Conservation (phyloP, 2,329 filamentous ascomycete genomes). For the Diaporthe amygdali region DNA sequence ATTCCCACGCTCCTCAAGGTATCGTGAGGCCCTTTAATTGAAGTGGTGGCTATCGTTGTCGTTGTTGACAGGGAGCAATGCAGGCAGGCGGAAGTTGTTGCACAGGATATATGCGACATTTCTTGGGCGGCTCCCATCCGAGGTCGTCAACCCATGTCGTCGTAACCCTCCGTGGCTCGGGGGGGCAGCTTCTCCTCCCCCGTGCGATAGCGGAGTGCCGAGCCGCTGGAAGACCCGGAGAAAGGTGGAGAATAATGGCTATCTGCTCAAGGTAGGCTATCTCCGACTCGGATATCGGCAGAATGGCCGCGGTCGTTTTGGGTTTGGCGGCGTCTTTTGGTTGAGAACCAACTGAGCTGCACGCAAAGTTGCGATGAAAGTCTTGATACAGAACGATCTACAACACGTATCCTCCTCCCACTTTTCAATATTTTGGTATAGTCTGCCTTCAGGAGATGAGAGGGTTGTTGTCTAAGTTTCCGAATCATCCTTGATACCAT, state of each 20-base stretch:
- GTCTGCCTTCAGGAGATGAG: neutral
- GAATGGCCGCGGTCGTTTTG: neutral
- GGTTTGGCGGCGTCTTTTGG: neutral
- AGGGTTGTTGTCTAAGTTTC: neutral
- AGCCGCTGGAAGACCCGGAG: neutral
- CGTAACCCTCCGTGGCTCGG: neutral
- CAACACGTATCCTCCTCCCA: too few relatives aligned
- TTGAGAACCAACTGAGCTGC: neutral
- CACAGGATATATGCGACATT: neutral
- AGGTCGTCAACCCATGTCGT: neutral
- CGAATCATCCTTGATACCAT: too few relatives aligned
- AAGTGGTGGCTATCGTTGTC: too few relatives aligned
- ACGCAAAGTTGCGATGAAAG: neutral
- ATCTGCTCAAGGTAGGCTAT: neutral
- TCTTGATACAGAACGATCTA: neutral
- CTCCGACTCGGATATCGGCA: neutral
- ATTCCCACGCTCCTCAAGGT: neutral
- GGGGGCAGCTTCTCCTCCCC: neutral
- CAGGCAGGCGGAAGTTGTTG: neutral
- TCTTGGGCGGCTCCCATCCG: neutral
- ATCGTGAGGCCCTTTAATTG: neutral
- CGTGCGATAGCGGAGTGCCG: slow-evolving; percentile 22
- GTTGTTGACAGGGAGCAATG: neutral
- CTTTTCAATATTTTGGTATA: neutral
- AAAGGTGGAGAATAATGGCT: neutral